Conservation (phyloP, 2,329 filamentous ascomycete genomes). For the Cordyceps cateniannulata region DNA sequence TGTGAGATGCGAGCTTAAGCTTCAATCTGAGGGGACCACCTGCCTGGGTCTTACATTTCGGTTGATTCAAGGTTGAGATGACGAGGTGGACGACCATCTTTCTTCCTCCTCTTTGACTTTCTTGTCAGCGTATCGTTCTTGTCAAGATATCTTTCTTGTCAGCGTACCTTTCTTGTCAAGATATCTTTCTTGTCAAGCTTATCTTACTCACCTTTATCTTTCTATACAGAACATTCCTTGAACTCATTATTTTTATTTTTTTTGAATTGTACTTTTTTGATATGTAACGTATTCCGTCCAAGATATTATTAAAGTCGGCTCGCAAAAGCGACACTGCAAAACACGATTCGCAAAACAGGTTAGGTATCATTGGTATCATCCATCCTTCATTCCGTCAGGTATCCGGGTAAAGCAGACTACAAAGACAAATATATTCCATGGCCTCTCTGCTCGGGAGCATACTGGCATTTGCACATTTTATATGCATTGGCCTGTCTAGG, state of each 20-base stretch:
- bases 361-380: slow-evolving; percentile 35
- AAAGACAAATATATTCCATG: background rate
- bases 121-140: too few relatives aligned
- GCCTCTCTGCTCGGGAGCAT: background rate
- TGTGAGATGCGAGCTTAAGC: background rate
- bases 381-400: background rate
- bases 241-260: background rate
- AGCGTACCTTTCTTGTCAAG: too few relatives aligned
- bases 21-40: background rate
- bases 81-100: too few relatives aligned
- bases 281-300: background rate
- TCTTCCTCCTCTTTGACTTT: too few relatives aligned
- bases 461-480: background rate
- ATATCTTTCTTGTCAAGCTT: too few relatives aligned
- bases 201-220: too few relatives aligned
- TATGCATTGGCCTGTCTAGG: background rate
- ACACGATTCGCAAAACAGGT: background rate
- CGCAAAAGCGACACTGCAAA: background rate
- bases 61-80: background rate
- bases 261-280: background rate
- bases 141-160: too few relatives aligned
- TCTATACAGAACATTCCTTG: background rate
- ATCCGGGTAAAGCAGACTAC: background rate
- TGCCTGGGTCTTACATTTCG: background rate
- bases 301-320: background rate